Conservation (phyloP, 768 basidiomycete species). For the Termitomyces sp. region DNA sequence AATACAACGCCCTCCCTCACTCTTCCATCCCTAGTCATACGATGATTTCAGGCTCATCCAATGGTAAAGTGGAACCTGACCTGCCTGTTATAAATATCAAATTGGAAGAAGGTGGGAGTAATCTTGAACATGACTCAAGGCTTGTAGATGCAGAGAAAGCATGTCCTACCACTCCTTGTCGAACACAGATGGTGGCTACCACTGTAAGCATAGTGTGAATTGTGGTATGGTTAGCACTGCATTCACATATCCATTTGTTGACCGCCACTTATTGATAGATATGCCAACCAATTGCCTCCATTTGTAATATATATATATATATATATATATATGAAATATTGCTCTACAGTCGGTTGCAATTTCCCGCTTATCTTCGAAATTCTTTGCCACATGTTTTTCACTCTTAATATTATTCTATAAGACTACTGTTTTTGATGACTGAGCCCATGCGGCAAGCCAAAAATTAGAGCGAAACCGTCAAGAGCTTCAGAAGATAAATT, state of each 20-base stretch:
- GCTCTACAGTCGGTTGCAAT: background rate
- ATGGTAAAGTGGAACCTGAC: background rate
- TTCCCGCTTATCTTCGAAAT: background rate
- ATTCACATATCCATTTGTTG: too few relatives aligned
- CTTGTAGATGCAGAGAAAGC: background rate
- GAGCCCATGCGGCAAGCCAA: too few relatives aligned
- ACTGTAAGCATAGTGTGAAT: too few relatives aligned
- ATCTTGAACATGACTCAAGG: background rate
- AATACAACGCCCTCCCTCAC: conserved; percentile 5
- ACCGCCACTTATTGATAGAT: background rate
- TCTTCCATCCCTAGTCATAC: background rate
- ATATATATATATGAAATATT: too few relatives aligned
- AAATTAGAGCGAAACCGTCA: too few relatives aligned
- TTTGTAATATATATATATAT: too few relatives aligned
- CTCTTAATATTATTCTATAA: too few relatives aligned
- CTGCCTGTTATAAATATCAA: background rate
- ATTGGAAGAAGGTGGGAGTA: background rate
- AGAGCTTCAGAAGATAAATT: too few relatives aligned
- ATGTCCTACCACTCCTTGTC: background rate
- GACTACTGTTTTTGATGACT: too few relatives aligned
- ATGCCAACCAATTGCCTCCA: background rate
- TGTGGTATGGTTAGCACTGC: too few relatives aligned
- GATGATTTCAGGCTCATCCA: background rate
- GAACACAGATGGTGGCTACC: too few relatives aligned
- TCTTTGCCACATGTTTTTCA: too few relatives aligned